Percentiles rank a stretch among this genome's conserved stretches.
These are phyloP conservation scores for Fomes fomentarius DNA, from an alignment of 1,284 basidiomycete genomes.

Conservation along the genomic window DNA sequence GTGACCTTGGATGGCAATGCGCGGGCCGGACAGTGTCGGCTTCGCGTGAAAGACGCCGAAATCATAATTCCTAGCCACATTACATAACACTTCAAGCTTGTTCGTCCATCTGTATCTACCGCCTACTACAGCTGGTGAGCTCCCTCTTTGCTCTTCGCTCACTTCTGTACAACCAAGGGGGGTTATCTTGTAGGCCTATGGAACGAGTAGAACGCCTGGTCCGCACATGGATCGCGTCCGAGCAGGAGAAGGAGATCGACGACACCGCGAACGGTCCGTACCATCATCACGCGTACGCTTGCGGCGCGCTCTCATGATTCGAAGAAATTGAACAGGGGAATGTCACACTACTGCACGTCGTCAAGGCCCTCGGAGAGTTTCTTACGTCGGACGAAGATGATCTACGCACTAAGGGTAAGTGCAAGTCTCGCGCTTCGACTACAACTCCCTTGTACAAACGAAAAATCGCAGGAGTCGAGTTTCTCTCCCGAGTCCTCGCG, in stretches of 20 bases:
- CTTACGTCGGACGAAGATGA: constrained; percentile 86
- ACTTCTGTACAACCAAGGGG: too few species aligned
- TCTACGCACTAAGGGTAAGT: constrained; percentile 76
- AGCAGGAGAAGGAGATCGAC: constrained; percentile 62
- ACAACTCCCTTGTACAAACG: constrained; percentile 4
- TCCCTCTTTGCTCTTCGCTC: too few species aligned
- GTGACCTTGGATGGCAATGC: too few species aligned
- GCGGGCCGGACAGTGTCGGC: too few species aligned
- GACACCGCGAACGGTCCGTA: constrained; percentile 59
- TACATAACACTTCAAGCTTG: too few species aligned
- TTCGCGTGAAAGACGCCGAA: too few species aligned
- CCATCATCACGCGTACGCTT: constrained; percentile 11
- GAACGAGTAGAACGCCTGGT: constrained; percentile 56
- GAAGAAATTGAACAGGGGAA: constrained; percentile 69
- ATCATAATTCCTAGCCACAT: too few species aligned
- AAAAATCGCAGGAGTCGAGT: constrained; percentile 67
- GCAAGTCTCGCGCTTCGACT: neutral
- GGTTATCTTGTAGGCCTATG: too few species aligned
- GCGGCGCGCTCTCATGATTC: constrained; percentile 3
- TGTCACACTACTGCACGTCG: constrained; percentile 77
- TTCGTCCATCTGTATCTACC: too few species aligned
- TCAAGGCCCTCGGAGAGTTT: constrained; percentile 86
- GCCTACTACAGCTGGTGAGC: too few species aligned
- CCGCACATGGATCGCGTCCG: constrained; percentile 74
- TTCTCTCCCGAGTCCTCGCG: constrained; percentile 70